phyloP scores from a whole-genome alignment of 495 filamentous ascomycete species.

The Chlorociboria aeruginascens region DNA sequence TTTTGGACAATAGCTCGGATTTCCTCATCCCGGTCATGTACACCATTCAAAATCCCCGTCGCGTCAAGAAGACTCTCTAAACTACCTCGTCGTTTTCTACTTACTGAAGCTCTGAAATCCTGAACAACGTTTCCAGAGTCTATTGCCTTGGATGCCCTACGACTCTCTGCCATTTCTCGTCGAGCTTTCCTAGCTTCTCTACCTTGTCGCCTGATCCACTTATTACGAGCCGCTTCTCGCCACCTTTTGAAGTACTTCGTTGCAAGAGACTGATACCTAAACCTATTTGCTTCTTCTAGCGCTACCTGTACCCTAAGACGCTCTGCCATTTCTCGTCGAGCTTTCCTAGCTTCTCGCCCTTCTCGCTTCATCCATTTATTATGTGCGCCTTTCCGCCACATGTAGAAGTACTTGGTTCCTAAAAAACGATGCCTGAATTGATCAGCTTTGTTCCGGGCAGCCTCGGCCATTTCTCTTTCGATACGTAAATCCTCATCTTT shows the following conservation, averaged over 20 bases:
- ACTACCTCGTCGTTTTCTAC: slow-evolving; percentile 3
- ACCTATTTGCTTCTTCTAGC: slow-evolving; percentile 16
- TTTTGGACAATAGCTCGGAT: slow-evolving; percentile 3
- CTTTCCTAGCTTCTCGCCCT: slow-evolving; percentile 13
- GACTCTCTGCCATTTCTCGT: slow-evolving; percentile 13
- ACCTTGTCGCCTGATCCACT: slow-evolving; percentile 10
- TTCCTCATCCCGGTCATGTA: slow-evolving; percentile 7
- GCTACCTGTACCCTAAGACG: neutral
- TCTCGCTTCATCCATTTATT: slow-evolving; percentile 8
- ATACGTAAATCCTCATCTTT: slow-evolving; percentile 25
- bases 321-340: slow-evolving; percentile 15
- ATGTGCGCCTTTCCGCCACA: slow-evolving; percentile 31
- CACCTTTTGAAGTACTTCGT: slow-evolving; percentile 38
- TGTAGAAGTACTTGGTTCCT: slow-evolving; percentile 33
- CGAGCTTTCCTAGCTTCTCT: slow-evolving; percentile 14
- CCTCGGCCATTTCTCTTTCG: slow-evolving; percentile 29
- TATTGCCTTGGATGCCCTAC: slow-evolving; percentile 11
- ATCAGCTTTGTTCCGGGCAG: slow-evolving; percentile 16
- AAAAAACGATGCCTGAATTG: slow-evolving; percentile 29
- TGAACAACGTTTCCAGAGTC: slow-evolving; percentile 9
- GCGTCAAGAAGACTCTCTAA: slow-evolving; percentile 12
- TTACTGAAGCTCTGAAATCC: slow-evolving; percentile 17
- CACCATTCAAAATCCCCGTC: slow-evolving; percentile 14
- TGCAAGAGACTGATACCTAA: slow-evolving; percentile 27
- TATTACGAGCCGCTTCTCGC: slow-evolving; percentile 25